Evolutionary conservation across 2,329 filamentous ascomycete genomes (phyloP), one percentile per base, ranked within the genome.

Genomic region (Cephalotrichum gorgonifer): DNA sequence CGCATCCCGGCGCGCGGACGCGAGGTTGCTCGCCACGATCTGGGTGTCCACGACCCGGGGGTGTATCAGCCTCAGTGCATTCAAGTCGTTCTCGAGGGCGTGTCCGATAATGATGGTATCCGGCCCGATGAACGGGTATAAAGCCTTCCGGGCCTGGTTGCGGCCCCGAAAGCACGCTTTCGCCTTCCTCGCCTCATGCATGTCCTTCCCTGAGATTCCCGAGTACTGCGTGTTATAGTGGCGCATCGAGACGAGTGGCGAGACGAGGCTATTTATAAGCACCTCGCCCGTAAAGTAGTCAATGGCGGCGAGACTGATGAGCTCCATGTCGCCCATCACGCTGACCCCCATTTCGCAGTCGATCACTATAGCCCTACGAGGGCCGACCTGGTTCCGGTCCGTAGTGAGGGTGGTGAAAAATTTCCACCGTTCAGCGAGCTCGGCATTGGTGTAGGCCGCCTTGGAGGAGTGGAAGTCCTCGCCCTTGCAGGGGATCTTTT

Each of bases 281-380:
- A 72, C 55, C 14, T 67, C 56, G 3, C 67, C 64, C 1, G 70
- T 67, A 55, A 77, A 75, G 55, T 73, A 75, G 56, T 78, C 75
- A 25, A 79, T 56, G 2, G 70, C 56, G 0, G 70, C 72, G 1
- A 80, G 39, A 3, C 75, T 73, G 50, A 80, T 75, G 7, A 79
- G 60, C 52, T 78, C 74, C 0, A 61, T 58, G 9, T 78, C 72
- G 6, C 70, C 67, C 5, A 60, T 60, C 8, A 55, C 54, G 2
- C 70, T 61, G 0, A 63, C 67, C 15, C 75, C 75, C 73, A 79
- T 78, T 53, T 79, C 75, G 53, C 76, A 79, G 52, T 78, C 75
- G 3, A 80, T 60, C 0, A 69, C 72, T 3, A 79, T 67, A 3
- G 47, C 47, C n/a, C 9, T 12, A 30, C 41, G 47, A n/a, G n/a